Evolutionary conservation across 2,329 filamentous ascomycete species (phyloP), one percentile per base, ranked within the genome.

Genomic region (Davidsoniella virescens): DNA sequence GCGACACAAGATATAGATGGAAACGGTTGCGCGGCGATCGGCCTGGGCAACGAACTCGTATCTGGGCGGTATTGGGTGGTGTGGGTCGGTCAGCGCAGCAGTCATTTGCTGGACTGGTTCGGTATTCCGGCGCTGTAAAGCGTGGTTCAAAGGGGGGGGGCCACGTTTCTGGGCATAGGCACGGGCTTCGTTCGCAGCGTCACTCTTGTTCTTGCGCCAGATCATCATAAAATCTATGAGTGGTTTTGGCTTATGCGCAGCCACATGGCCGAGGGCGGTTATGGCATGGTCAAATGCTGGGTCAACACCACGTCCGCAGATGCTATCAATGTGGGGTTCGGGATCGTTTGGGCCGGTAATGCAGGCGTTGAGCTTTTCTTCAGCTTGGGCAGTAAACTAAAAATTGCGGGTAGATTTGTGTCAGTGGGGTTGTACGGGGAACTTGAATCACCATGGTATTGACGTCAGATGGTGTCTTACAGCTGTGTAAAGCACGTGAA

Each of bases 201-300:
- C 90, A 56, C 87, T 94, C 68, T 96, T 96, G 56, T 79, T 85
- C 65, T 95, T 96, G 51, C 92, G 80, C 92, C 92, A 98, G 29
- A 94, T 75, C 86, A 98, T 98, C 63, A 98, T 87, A 17, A 86
- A 88, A 64, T 98, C 92, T 59, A 98, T 95, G 47, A 98, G 67
- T 4, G 87, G 85, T 62, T 94, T 96, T 4, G 93, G 93, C 61
- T 93, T 94, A 57, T 88, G 84, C 53, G 87, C 84, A 49, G 90
- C 87, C 60, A 98, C 94, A 62, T 96, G 90, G 3, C 92, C 92
- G 38, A 98, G 72, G 14, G 93, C 92, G 25, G 82, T 80, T 56
- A 98, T 93, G 59, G 94, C 77, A 65, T 96, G 90, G 64, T 98
- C 92, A 61, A 98, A 98, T 9, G 78, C 79, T 1, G 82, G 75